Evolutionary conservation across 2,329 filamentous ascomycete genomes (phyloP).

Genomic region (Talaromyces marneffei): DNA sequence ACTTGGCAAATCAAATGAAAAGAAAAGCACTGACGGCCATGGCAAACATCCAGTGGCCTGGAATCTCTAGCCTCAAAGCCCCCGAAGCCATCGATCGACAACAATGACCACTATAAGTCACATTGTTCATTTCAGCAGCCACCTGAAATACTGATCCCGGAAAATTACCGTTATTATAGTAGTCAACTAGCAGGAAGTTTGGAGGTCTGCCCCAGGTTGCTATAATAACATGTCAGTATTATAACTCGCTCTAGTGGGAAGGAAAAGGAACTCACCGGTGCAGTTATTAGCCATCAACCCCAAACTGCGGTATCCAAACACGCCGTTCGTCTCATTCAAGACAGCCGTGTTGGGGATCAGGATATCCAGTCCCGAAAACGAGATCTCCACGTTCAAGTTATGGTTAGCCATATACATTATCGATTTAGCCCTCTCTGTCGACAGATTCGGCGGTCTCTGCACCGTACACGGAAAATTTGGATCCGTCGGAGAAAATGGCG

Average conservation of each 20-base stretch:
- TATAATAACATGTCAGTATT: conserved; percentile 24
- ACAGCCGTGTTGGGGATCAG: conserved; percentile 66
- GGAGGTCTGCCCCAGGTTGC: conserved; percentile 60
- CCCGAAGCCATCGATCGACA: conserved; percentile 33
- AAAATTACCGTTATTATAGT: conserved; percentile 67
- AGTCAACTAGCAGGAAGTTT: conserved; percentile 77
- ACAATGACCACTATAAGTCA: conserved; percentile 54
- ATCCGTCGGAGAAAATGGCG: conserved; percentile 70
- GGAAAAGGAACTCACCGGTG: conserved; percentile 30
- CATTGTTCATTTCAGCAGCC: conserved; percentile 64
- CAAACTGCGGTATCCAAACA: conserved; percentile 59
- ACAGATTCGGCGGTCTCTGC: conserved; percentile 67
- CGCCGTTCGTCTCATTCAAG: conserved; percentile 67
- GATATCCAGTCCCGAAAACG: conserved; percentile 57
- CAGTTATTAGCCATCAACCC: conserved; percentile 62
- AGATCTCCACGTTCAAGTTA: conserved; percentile 77
- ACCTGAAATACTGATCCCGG: conserved; percentile 72
- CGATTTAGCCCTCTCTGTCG: conserved; percentile 48
- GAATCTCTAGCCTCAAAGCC: not conserved
- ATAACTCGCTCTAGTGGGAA: conserved; percentile 11
- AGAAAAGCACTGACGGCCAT: not conserved
- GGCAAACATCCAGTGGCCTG: not conserved
- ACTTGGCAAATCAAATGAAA: not conserved
- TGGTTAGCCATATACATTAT: conserved; percentile 82
- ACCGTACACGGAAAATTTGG: conserved; percentile 69